phyloP scores from a whole-genome alignment of 2,329 filamentous ascomycete species.

The Fusarium paranaense region DNA sequence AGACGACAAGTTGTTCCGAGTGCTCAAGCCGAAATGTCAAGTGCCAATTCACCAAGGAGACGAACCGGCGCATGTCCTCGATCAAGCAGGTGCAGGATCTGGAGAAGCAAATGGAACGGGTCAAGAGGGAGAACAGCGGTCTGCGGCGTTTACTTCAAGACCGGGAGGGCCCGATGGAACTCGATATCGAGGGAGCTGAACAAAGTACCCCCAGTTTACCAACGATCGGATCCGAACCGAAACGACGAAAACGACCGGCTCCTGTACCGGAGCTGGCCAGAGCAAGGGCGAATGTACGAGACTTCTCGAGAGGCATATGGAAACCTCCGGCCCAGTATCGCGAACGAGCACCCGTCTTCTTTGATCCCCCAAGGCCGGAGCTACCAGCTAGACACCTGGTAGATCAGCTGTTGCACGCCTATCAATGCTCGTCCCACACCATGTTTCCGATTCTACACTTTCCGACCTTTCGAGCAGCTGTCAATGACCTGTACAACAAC shows the following conservation, averaged over 20 bases:
- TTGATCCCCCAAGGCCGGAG: conserved; percentile 68
- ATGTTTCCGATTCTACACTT: conserved; percentile 90
- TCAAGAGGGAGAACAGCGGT: conserved; percentile 83
- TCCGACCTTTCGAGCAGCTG: conserved; percentile 81
- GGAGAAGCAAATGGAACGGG: conserved; percentile 86
- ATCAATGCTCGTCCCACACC: conserved; percentile 80
- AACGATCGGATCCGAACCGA: conserved; percentile 73
- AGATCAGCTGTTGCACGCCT: conserved; percentile 80
- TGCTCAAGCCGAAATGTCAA: conserved; percentile 97
- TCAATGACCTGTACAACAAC: conserved; percentile 81
- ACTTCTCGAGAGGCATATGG: conserved; percentile 81
- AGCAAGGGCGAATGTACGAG: conserved; percentile 78
- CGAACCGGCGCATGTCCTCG: conserved; percentile 97
- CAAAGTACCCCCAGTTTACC: conserved; percentile 69
- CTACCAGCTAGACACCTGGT: conserved; percentile 77
- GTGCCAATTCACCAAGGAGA: conserved; percentile 99
- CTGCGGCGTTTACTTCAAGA: conserved; percentile 74
- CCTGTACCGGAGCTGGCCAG: conserved; percentile 76
- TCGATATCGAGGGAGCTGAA: conserved; percentile 60
- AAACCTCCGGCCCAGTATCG: conserved; percentile 79
- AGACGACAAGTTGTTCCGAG: conserved; percentile 95
- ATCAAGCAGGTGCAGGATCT: conserved; percentile 99
- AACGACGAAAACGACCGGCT: conserved; percentile 70
- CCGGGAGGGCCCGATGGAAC: conserved; percentile 61
- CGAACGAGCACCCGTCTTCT: conserved; percentile 58